Evolutionary conservation across 1,139 yeast species (phyloP).

Genomic region (Suhomyces wounanorum): DNA sequence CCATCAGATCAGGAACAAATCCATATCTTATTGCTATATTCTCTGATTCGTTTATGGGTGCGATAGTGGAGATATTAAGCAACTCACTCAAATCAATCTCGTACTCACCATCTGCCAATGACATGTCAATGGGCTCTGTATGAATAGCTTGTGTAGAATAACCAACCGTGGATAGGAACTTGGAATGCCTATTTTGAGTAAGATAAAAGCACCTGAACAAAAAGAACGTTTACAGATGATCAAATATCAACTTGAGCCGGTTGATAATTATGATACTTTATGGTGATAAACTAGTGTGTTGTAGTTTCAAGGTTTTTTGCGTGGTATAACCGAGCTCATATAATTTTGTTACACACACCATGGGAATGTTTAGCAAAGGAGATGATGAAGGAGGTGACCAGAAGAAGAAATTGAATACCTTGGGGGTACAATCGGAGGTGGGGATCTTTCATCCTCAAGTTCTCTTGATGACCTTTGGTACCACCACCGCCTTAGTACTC

Average conservation of each 20-base stretch:
- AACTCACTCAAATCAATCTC: conserved; percentile 42
- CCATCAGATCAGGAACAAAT: conserved; percentile 47
- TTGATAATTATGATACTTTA: neutral
- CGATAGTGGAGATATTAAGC: conserved; percentile 16
- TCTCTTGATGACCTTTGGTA: conserved; percentile 40
- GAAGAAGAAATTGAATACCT: neutral
- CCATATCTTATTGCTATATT: conserved; percentile 46
- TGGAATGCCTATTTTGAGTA: neutral
- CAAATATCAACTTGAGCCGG: neutral
- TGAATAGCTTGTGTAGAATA: neutral
- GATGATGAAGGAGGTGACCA: neutral
- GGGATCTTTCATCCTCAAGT: conserved; percentile 44
- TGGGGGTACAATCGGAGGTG: conserved; percentile 14
- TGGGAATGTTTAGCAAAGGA: conserved; percentile 4
- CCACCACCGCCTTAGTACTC: conserved; percentile 34
- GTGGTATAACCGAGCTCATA: neutral
- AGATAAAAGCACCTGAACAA: neutral
- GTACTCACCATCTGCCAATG: conserved; percentile 48
- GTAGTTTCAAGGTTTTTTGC: neutral
- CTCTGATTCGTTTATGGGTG: conserved; percentile 19
- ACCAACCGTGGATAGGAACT: neutral
- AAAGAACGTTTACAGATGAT: neutral
- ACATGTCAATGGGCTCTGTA: conserved; percentile 19
- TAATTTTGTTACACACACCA: conserved; percentile 2
- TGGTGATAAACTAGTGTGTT: neutral